Evolutionary conservation across 768 basidiomycete species (phyloP).

Genomic region (Tephrocybe sp.): DNA sequence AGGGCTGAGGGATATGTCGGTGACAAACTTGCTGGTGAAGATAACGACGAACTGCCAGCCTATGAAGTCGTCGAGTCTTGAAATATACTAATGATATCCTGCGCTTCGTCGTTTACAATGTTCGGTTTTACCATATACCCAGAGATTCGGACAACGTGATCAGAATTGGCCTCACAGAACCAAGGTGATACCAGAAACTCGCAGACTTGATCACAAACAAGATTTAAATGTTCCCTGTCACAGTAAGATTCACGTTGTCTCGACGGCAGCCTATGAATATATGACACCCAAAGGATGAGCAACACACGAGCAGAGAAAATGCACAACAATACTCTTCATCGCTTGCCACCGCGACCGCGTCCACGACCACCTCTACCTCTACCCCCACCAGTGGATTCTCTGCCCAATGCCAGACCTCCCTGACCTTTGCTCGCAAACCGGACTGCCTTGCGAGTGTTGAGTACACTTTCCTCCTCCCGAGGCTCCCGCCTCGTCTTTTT

Average conservation of each 20-base stretch:
- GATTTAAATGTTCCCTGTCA: too few species aligned
- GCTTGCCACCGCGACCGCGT: conserved; percentile 27
- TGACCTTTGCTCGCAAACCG: conserved; percentile 69
- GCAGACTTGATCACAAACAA: too few species aligned
- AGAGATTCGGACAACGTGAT: too few species aligned
- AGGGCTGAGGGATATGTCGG: conserved; percentile 64
- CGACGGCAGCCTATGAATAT: neutral
- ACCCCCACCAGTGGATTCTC: conserved; percentile 32
- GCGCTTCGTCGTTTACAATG: too few species aligned
- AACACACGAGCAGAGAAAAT: neutral
- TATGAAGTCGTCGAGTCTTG: conserved; percentile 21
- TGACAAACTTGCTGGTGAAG: conserved; percentile 37
- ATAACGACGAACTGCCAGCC: conserved; percentile 48
- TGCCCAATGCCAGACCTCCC: conserved; percentile 59
- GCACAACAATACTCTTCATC: conserved; percentile 12
- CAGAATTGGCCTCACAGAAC: too few species aligned
- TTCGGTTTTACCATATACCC: too few species aligned
- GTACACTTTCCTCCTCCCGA: conserved; percentile 48
- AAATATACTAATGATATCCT: neutral
- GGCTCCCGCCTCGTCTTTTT: conserved; percentile 59
- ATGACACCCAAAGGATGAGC: neutral
- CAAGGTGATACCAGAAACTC: too few species aligned
- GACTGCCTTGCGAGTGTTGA: conserved; percentile 91
- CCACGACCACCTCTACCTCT: conserved; percentile 26
- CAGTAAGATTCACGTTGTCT: too few species aligned